A percentile compares a stretch with the other conserved stretches of the same genome.
phyloP scores from a whole-genome alignment of 768 basidiomycete genomes.

The Cubamyces sp. region DNA sequence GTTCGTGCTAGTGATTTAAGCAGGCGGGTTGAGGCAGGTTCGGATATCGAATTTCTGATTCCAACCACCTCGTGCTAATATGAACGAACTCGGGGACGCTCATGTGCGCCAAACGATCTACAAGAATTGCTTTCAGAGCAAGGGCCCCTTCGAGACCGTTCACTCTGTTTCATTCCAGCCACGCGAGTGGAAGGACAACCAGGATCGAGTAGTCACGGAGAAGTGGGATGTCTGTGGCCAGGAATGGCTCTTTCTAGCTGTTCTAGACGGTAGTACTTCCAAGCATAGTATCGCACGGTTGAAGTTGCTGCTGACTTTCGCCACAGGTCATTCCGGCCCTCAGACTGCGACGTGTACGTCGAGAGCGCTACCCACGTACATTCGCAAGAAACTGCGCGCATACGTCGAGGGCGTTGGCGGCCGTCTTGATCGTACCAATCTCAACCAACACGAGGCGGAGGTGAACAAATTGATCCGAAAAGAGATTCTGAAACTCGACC shows the following conservation, averaged over 20 bases:
- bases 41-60: too few relatives aligned
- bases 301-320: not conserved
- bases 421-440: conserved; percentile 2
- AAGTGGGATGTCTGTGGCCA: not conserved
- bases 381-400: not conserved
- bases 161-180: conserved; percentile 15
- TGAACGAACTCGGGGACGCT: too few relatives aligned
- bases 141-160: not conserved
- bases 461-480: not conserved
- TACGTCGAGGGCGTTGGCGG: not conserved
- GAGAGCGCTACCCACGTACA: not conserved
- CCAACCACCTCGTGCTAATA: too few relatives aligned
- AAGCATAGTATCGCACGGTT: too few relatives aligned
- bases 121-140: too few relatives aligned
- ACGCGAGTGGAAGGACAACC: not conserved
- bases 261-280: conserved; percentile 11
- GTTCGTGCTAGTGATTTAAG: too few relatives aligned
- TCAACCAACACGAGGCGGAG: not conserved
- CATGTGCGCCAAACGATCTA: too few relatives aligned
- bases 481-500: conserved; percentile 8
- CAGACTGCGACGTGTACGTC: conserved; percentile 2
- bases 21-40: too few relatives aligned
- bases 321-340: not conserved
- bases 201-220: conserved; percentile 11
- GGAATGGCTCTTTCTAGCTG: conserved; percentile 11